Percentiles rank a stretch among this genome's conserved stretches.
These are phyloP conservation scores for Aspergillus persii DNA, from an alignment of 2,329 filamentous ascomycete genomes.

Conservation along the genomic window DNA sequence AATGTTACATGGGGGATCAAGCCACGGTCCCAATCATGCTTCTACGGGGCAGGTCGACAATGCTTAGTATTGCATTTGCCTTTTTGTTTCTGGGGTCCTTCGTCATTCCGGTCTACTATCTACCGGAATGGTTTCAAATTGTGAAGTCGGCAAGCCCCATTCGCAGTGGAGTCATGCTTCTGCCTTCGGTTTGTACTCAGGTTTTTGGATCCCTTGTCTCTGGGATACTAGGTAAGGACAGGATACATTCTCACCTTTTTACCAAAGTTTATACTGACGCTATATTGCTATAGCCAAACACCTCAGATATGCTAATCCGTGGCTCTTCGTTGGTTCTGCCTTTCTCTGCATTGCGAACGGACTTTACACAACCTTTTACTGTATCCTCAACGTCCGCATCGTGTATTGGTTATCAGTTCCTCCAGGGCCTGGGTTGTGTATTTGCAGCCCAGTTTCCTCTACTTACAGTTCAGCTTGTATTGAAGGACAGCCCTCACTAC, in stretches of 20 bases:
- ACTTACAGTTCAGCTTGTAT: slow-evolving; percentile 6
- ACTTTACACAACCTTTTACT: slow-evolving; percentile 9
- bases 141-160: slow-evolving; percentile 11
- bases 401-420: slow-evolving; percentile 7
- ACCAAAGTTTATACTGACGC: slow-evolving; percentile 1
- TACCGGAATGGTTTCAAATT: slow-evolving; percentile 19
- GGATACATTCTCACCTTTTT: neutral
- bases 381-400: neutral
- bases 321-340: slow-evolving; percentile 9
- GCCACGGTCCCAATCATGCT: slow-evolving; percentile 3
- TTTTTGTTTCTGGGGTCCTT: slow-evolving; percentile 7
- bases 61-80: slow-evolving; percentile 2
- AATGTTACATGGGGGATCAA: slow-evolving; percentile 1
- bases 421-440: slow-evolving; percentile 8
- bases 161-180: slow-evolving; percentile 13
- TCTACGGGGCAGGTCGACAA: neutral
- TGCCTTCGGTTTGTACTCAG: slow-evolving; percentile 12
- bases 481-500: slow-evolving; percentile 4
- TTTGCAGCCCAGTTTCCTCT: slow-evolving; percentile 6
- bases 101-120: slow-evolving; percentile 15
- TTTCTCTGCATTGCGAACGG: slow-evolving; percentile 6
- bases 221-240: slow-evolving; percentile 3
- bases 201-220: slow-evolving; percentile 7
- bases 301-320: slow-evolving; percentile 8
- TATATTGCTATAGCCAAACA: slow-evolving; percentile 2